phyloP scores from a whole-genome alignment of 2,329 filamentous ascomycete species.

The Thelonectria discophora region DNA sequence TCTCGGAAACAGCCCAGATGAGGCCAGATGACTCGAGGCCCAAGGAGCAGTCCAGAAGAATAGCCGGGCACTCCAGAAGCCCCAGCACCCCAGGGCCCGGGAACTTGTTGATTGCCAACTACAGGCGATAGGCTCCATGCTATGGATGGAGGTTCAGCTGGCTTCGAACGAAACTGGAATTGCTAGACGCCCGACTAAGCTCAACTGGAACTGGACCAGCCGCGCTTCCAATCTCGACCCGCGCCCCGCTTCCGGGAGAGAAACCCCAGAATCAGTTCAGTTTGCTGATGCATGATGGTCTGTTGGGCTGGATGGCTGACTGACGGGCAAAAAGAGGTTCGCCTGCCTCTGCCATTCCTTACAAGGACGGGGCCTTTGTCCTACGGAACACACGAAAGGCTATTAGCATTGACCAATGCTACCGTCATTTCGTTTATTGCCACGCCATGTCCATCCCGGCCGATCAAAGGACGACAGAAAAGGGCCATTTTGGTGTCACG shows the following conservation, averaged over 20 bases:
- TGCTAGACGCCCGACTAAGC: slow-evolving; percentile 15
- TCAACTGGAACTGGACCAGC: slow-evolving; percentile 12
- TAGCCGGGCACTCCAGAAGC: slow-evolving; percentile 13
- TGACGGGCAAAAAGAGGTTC: slow-evolving; percentile 20
- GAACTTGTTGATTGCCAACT: slow-evolving; percentile 1
- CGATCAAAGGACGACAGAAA: slow-evolving; percentile 5
- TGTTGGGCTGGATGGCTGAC: slow-evolving; percentile 34
- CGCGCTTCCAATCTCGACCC: slow-evolving; percentile 12
- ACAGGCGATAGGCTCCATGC: slow-evolving; percentile 6
- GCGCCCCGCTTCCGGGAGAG: slow-evolving; percentile 17
- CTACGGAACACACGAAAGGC: slow-evolving; percentile 6
- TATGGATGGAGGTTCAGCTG: slow-evolving; percentile 18
- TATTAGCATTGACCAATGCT: slow-evolving; percentile 25
- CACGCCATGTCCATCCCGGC: neutral
- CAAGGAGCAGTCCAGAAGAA: slow-evolving; percentile 7
- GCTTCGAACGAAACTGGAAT: slow-evolving; percentile 14
- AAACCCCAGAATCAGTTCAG: slow-evolving; percentile 8
- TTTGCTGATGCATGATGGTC: neutral
- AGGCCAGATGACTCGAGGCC: slow-evolving; percentile 3
- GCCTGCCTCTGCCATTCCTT: slow-evolving; percentile 13
- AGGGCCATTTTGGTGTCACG: slow-evolving; percentile 6
- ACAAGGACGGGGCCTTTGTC: slow-evolving; percentile 4
- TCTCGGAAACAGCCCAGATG: neutral
- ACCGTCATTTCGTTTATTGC: slow-evolving; percentile 7
- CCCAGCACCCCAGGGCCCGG: neutral